Conservation (phyloP, 1,139 yeast genomes). For the Debaryomyces udenii region DNA sequence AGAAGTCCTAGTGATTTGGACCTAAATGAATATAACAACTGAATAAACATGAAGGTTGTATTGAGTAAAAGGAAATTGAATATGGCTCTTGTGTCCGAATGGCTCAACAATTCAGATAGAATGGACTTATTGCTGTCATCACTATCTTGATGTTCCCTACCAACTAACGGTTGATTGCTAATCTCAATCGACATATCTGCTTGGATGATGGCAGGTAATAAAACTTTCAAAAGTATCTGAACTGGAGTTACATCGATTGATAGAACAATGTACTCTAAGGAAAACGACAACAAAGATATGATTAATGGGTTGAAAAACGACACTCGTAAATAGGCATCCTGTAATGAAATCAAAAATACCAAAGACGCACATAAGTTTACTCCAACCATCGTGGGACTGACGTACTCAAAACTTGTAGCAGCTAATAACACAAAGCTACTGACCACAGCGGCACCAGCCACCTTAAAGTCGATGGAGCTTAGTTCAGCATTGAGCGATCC, state of each 20-base stretch:
- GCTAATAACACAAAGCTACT: conserved; percentile 8
- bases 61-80: conserved; percentile 84
- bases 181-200: conserved; percentile 18
- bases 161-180: conserved; percentile 1
- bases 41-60: conserved; percentile 92
- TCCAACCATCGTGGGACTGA: conserved; percentile 22
- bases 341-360: conserved; percentile 29
- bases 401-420: conserved; percentile 16
- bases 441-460: conserved; percentile 7
- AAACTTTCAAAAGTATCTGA: conserved; percentile 15
- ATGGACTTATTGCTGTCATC: conserved; percentile 19
- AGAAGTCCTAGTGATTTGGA: conserved; percentile 89
- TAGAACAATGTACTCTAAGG: conserved; percentile 27
- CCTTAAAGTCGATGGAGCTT: conserved; percentile 9
- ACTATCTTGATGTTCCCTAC: conserved; percentile 3
- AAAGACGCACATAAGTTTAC: conserved; percentile 28
- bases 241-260: conserved; percentile 12
- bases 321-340: conserved; percentile 24
- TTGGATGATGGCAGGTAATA: conserved; percentile 23
- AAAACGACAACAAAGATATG: conserved; percentile 22
- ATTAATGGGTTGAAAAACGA: conserved; percentile 22
- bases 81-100: conserved; percentile 83
- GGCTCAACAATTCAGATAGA: conserved; percentile 48
- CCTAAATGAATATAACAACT: conserved; percentile 84
- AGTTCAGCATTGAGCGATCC: conserved; percentile 5